phyloP scores from a whole-genome alignment of 208 protist species.

The Hexamita inflata region DNA sequence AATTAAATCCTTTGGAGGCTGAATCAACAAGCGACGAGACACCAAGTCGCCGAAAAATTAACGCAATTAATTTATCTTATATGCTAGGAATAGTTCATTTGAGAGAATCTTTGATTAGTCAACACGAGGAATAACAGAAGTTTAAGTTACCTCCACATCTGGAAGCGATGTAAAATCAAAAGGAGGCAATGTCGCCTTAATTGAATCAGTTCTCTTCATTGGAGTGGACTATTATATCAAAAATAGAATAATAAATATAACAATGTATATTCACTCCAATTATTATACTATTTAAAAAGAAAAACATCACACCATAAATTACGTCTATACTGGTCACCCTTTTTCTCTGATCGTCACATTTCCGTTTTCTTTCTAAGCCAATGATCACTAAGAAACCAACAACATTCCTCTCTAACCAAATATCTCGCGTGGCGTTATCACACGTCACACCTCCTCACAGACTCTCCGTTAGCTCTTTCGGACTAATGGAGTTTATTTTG shows the following conservation, averaged over 20 bases:
- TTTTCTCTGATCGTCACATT: too few species aligned
- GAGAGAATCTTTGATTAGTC: too few species aligned
- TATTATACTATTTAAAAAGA: background rate
- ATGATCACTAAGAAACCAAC: too few species aligned
- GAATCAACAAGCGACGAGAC: background rate
- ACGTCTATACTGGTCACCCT: too few species aligned
- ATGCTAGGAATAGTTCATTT: background rate
- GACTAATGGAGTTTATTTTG: too few species aligned
- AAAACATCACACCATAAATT: too few species aligned
- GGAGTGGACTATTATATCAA: background rate
- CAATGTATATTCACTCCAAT: background rate
- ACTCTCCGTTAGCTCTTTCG: too few species aligned
- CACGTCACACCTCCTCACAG: too few species aligned
- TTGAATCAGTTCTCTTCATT: background rate
- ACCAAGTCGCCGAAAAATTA: background rate
- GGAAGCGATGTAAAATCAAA: background rate
- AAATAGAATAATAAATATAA: background rate
- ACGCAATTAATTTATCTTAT: background rate
- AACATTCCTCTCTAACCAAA: too few species aligned
- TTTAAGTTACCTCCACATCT: background rate
- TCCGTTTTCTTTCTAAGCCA: too few species aligned
- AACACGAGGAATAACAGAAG: background rate
- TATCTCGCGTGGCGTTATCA: too few species aligned
- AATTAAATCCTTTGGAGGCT: constrained; percentile 7
- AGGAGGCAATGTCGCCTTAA: background rate